phyloP scores from a whole-genome alignment of 805 yeast genomes.

The Starmerella bombicola region DNA sequence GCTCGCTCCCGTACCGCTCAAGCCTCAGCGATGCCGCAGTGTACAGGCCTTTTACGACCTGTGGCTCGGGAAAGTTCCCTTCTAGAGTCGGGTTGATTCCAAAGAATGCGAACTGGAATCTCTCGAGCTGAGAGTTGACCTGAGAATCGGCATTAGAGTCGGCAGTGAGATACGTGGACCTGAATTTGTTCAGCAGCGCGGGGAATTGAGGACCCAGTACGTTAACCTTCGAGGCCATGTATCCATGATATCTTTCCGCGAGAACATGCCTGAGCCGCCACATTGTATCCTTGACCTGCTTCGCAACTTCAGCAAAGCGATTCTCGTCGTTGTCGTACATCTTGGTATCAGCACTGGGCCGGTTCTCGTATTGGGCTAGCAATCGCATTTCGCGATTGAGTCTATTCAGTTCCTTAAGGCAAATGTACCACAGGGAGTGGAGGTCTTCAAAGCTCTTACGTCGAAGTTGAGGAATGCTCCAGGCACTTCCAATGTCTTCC shows the following conservation, averaged over 20 bases:
- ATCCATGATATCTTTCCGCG: conserved; percentile 70
- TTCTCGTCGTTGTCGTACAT: conserved; percentile 10
- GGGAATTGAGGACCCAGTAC: conserved; percentile 31
- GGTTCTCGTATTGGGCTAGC: conserved; percentile 30
- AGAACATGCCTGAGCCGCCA: conserved; percentile 75
- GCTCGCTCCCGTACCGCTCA: conserved; percentile 35
- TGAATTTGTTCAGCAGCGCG: conserved; percentile 45
- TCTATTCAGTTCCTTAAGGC: conserved; percentile 70
- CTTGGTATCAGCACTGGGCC: conserved; percentile 20
- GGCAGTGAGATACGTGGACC: conserved; percentile 42
- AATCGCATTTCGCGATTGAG: conserved; percentile 64
- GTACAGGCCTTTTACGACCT: conserved; percentile 54
- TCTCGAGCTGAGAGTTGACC: conserved; percentile 54
- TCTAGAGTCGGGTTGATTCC: conserved; percentile 68
- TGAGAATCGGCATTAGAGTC: conserved; percentile 44
- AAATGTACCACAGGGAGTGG: conserved; percentile 81
- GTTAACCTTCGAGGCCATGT: conserved; percentile 43
- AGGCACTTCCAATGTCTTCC: conserved; percentile 43
- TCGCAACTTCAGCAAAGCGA: conserved; percentile 29
- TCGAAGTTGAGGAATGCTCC: conserved; percentile 82
- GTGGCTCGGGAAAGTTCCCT: conserved; percentile 44
- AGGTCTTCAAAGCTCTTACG: conserved; percentile 84
- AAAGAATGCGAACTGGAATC: conserved; percentile 70
- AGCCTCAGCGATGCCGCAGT: conserved; percentile 59
- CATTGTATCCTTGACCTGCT: conserved; percentile 48